Base-by-base conservation (phyloP, 2,329 filamentous ascomycete genomes). In the Venturia asperata region DNA sequence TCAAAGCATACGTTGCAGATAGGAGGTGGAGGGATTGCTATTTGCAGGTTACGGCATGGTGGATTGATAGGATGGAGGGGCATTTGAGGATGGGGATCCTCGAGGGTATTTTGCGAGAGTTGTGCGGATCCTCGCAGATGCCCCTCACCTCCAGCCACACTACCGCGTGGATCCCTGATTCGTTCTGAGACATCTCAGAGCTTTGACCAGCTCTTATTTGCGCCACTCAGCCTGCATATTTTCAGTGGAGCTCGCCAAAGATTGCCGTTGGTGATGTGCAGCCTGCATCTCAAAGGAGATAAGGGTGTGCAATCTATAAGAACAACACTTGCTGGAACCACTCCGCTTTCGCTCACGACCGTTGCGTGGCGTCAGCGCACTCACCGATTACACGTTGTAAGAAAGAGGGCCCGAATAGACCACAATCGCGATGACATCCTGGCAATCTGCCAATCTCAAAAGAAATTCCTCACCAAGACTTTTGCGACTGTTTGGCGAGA, bases 201-300 rank as follows among this genome's bases (percentile, higher is more conserved):
- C 52, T 58, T 58, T 58, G 52, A 7, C 52, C 52, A 58, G 52
- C 30, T 58, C 52, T 58, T 58, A 58, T 58, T 37, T 58, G 27
- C 52, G 52, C 52, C 52, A 58, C 52, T 58, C 17, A 19, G 47
- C 11, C 47, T 52, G 47, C 47, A 52, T 27, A 21, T 37, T 41
- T 41, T 5, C 15, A 11, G 30, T 39, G 52, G 52, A 17, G 52
- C 30, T 39, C 52, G 52, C 27, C 24, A 37, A 58, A 58, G 52
- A 34, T 58, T 37, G 27, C 27, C 30, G 49, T 55, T 55, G 49
- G 11, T 55, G 24, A 55, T 55, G 21, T 30, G 49, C 49, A 55
- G 9, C 30, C 24, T 30, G 49, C 47, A 27, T 15, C 15, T 55
- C 27, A 39, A 10, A 27, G 37, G 19, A 37, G 52, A 58, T 58